Conservation (phyloP, 2,329 filamentous ascomycete genomes). For the Fusarium penzigii region DNA sequence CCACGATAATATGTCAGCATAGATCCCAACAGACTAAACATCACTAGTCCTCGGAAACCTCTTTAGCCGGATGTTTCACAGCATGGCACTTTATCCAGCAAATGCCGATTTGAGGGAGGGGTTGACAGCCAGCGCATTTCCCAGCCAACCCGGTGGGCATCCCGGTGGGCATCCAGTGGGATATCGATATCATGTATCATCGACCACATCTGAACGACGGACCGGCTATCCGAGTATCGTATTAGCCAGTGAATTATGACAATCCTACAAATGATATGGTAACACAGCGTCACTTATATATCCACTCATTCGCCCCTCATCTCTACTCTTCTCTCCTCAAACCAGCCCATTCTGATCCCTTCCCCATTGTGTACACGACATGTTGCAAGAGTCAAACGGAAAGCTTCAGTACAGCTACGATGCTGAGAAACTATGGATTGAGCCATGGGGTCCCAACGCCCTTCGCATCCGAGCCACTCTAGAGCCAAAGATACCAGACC, state of each 20-base stretch:
- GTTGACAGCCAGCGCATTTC: too few relatives aligned
- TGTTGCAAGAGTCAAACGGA: not conserved
- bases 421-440: conserved; percentile 48
- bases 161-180: not conserved
- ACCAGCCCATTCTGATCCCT: not conserved
- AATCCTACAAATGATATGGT: not conserved
- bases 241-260: not conserved
- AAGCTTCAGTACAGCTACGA: conserved; percentile 33
- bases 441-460: conserved; percentile 49
- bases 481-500: conserved; percentile 33
- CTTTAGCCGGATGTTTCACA: too few relatives aligned
- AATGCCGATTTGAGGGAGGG: too few relatives aligned
- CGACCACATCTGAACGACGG: not conserved
- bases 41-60: too few relatives aligned
- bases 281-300: not conserved
- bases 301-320: not conserved
- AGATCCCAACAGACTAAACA: too few relatives aligned
- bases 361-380: not conserved
- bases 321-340: not conserved
- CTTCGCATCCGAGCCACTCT: conserved; percentile 50
- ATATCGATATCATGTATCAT: not conserved
- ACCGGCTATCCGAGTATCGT: not conserved
- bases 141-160: not conserved
- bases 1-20: too few relatives aligned
- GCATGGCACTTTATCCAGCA: too few relatives aligned